Evolutionary conservation across 129 eudicot genomes (phyloP).

Genomic region (Smallanthus sonchifolius): DNA sequence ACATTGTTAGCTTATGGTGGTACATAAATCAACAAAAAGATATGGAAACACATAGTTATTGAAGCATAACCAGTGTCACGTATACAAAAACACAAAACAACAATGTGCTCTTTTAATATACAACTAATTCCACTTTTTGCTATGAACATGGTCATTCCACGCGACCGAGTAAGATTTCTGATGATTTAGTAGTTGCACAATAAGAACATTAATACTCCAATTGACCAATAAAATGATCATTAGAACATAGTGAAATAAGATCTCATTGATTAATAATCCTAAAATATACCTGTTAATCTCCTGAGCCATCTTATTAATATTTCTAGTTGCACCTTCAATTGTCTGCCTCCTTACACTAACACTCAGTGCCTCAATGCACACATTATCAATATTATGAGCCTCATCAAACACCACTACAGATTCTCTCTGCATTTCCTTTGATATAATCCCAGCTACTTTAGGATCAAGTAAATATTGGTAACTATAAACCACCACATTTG

Average conservation of each 20-base stretch:
- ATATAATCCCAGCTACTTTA: conserved; percentile 91
- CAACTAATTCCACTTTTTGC: background rate
- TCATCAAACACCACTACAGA: conserved; percentile 97
- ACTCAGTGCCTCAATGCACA: conserved; percentile 96
- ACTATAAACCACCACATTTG: conserved; percentile 97
- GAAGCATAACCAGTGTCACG: background rate
- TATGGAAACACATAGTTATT: background rate
- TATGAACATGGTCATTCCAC: background rate
- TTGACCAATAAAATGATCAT: background rate
- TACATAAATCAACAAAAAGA: background rate
- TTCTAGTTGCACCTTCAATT: conserved; percentile 90
- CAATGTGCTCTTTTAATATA: background rate
- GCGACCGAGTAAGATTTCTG: background rate
- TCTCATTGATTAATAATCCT: conserved; percentile 1
- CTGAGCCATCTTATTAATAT: conserved; percentile 71
- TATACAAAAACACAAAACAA: background rate
- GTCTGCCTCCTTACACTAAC: conserved; percentile 92
- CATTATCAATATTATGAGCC: conserved; percentile 97
- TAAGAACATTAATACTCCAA: background rate
- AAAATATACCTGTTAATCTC: conserved; percentile 79
- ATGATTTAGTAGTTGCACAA: background rate
- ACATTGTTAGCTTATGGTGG: background rate
- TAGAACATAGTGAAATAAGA: background rate
- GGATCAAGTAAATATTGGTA: conserved; percentile 98
- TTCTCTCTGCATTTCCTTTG: conserved; percentile 93